phyloP scores from a whole-genome alignment of 768 basidiomycete genomes.

The Boletus insuetus region DNA sequence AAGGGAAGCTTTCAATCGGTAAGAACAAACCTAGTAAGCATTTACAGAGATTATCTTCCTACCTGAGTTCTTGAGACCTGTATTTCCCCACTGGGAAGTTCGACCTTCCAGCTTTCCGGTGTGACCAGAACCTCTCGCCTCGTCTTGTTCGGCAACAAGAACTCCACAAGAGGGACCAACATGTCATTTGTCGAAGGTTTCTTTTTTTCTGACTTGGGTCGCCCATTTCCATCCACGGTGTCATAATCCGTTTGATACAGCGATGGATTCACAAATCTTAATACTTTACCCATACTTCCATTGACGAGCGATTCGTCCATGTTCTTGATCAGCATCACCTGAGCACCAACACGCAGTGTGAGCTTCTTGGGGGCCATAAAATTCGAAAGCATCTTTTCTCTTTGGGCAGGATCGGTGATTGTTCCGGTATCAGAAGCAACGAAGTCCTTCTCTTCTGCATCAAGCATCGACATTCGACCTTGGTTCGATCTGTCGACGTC shows the following conservation, averaged over 20 bases:
- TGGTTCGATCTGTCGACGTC: conserved; percentile 88
- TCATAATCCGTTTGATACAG: conserved; percentile 44
- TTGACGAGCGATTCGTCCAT: conserved; percentile 89
- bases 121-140: conserved; percentile 55
- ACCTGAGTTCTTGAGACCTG: conserved; percentile 82
- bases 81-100: conserved; percentile 82
- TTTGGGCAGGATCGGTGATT: conserved; percentile 50
- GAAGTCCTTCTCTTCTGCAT: conserved; percentile 53
- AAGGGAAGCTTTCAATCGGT: conserved; percentile 62
- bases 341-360: conserved; percentile 73
- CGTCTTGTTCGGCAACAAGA: conserved; percentile 57
- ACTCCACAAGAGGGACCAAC: conserved; percentile 75
- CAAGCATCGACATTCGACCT: conserved; percentile 59
- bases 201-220: conserved; percentile 34
- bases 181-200: conserved; percentile 30
- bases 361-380: conserved; percentile 83
- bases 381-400: conserved; percentile 79
- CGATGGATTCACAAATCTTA: conserved; percentile 64
- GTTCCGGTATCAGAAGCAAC: conserved; percentile 61
- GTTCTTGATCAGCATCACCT: conserved; percentile 97
- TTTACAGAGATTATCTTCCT: conserved; percentile 15
- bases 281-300: conserved; percentile 85
- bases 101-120: conserved; percentile 82
- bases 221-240: conserved; percentile 33
- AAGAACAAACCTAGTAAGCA: not conserved